These are phyloP conservation scores for Babesia ovata DNA, from an alignment of 169 alveolate species.

Conservation along the genomic window DNA sequence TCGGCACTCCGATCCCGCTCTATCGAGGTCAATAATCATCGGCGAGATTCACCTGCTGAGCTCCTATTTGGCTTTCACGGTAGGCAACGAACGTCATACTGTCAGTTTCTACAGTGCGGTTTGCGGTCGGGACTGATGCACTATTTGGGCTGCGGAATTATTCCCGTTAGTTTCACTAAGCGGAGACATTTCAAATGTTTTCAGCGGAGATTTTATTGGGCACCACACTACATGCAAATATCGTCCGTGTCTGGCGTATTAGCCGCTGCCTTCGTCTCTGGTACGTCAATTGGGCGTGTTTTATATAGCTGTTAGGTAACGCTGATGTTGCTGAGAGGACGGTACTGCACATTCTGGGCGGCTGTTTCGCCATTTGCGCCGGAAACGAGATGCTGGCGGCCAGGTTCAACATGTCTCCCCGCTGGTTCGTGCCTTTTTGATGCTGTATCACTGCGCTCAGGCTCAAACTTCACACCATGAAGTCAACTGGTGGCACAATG, in stretches of 20 bases:
- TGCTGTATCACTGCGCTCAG: constrained; percentile 1
- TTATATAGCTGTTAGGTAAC: constrained; percentile 25
- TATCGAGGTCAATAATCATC: constrained; percentile 43
- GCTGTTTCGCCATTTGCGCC: constrained; percentile 30
- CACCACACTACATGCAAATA: constrained; percentile 64
- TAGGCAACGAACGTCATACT: constrained; percentile 6
- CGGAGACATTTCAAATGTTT: not conserved
- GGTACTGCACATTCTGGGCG: constrained; percentile 27
- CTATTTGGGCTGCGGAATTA: constrained; percentile 65
- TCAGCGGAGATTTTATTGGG: constrained; percentile 65
- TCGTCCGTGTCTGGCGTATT: constrained; percentile 56
- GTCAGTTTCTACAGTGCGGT: constrained; percentile 40
- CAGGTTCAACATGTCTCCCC: constrained; percentile 55
- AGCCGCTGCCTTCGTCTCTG: constrained; percentile 68
- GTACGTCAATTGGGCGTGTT: constrained; percentile 3
- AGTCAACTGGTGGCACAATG: constrained; percentile 16
- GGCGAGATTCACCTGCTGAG: constrained; percentile 66
- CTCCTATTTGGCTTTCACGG: constrained; percentile 60
- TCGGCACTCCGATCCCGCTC: constrained; percentile 1
- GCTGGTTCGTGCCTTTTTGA: constrained; percentile 31
- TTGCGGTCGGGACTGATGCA: constrained; percentile 56
- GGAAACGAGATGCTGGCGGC: constrained; percentile 54
- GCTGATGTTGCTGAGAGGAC: constrained; percentile 46
- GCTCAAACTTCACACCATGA: constrained; percentile 36
- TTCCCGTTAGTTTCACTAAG: constrained; percentile 38